Conservation (phyloP, 2,329 filamentous ascomycete species). For the Sphaerulina vaccinii region DNA sequence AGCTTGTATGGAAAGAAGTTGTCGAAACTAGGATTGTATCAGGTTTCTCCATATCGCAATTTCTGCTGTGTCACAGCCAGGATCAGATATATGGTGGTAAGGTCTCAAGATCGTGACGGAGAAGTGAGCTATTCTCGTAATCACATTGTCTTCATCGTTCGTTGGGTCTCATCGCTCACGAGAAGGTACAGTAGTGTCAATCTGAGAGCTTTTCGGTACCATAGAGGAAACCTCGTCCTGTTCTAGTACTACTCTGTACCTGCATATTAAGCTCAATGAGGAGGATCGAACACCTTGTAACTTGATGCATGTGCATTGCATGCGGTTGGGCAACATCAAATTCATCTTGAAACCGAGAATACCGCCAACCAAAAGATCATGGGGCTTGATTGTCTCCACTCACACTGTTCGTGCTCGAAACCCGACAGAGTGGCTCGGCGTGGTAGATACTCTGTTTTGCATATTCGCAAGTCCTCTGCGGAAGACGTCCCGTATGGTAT, state of each 20-base stretch:
- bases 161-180: not conserved
- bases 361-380: conserved; percentile 4
- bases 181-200: not conserved
- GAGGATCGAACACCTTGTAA: not conserved
- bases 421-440: not conserved
- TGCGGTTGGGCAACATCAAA: conserved; percentile 1
- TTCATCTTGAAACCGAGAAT: conserved; percentile 1
- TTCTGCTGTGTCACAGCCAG: too few relatives aligned
- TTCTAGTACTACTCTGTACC: not conserved
- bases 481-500: not conserved
- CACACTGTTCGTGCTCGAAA: not conserved
- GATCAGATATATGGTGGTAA: too few relatives aligned
- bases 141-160: not conserved
- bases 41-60: too few relatives aligned
- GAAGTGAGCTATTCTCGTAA: not conserved
- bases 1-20: too few relatives aligned
- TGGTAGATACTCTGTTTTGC: not conserved
- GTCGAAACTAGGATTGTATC: too few relatives aligned
- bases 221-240: not conserved
- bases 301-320: not conserved
- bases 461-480: not conserved
- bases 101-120: too few relatives aligned
- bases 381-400: not conserved
- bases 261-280: not conserved
- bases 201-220: not conserved